phyloP scores from a whole-genome alignment of 208 protist genomes.

The Trypanosoma avium region DNA sequence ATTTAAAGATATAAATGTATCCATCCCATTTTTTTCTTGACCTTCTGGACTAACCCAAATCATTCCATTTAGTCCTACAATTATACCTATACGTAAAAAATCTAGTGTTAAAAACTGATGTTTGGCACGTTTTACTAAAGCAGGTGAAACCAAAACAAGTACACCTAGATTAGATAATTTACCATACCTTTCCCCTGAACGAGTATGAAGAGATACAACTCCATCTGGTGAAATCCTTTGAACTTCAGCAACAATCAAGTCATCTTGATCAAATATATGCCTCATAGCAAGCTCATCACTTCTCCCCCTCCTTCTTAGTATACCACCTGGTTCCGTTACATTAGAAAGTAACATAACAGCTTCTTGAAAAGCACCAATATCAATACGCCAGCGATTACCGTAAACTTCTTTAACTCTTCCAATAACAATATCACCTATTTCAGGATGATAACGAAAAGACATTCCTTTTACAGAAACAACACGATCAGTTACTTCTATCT shows the following conservation, averaged over 20 bases:
- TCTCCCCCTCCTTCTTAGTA: constrained; percentile 88
- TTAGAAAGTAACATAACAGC: constrained; percentile 95
- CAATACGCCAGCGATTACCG: constrained; percentile 95
- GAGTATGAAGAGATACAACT: constrained; percentile 93
- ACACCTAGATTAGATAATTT: constrained; percentile 53
- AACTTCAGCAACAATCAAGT: constrained; percentile 95
- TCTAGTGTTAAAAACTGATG: constrained; percentile 76
- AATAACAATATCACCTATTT: constrained; percentile 98
- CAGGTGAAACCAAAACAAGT: constrained; percentile 63
- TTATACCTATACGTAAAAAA: constrained; percentile 31
- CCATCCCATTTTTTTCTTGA: not conserved
- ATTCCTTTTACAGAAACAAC: constrained; percentile 85
- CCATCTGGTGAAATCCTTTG: constrained; percentile 92
- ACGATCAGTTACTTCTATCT: constrained; percentile 79
- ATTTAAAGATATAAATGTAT: not conserved
- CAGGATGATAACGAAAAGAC: constrained; percentile 87
- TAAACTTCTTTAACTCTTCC: constrained; percentile 91
- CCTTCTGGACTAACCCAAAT: constrained; percentile 93
- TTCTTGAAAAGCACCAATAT: constrained; percentile 92
- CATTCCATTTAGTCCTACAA: constrained; percentile 88
- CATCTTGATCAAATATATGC: constrained; percentile 94
- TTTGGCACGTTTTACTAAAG: constrained; percentile 71
- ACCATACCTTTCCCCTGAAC: constrained; percentile 85
- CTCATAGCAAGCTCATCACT: constrained; percentile 96
- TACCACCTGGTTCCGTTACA: constrained; percentile 97